These are phyloP conservation scores for Solanum medicagineum DNA, from an alignment of 257 asterid species.

Conservation along the genomic window DNA sequence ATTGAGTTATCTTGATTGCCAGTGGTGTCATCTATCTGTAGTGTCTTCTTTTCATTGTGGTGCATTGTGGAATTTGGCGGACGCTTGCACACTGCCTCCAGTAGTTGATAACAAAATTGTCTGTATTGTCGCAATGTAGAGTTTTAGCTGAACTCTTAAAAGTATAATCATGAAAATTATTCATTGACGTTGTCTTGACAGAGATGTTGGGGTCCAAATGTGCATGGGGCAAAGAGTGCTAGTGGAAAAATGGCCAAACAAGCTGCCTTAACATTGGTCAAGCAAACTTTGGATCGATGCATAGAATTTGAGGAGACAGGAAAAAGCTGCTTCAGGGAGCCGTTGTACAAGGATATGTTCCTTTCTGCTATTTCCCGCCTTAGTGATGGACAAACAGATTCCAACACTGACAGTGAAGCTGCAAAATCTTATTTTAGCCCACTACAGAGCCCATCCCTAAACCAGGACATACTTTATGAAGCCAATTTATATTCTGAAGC, in stretches of 20 bases:
- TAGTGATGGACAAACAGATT: slow-evolving; percentile 34
- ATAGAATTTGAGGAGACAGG: slow-evolving; percentile 58
- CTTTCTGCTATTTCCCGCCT: slow-evolving; percentile 51
- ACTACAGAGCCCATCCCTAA: slow-evolving; percentile 59
- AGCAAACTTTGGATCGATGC: slow-evolving; percentile 53
- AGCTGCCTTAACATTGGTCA: slow-evolving; percentile 75
- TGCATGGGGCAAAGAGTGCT: slow-evolving; percentile 66
- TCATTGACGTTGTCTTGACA: slow-evolving; percentile 9
- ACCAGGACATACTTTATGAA: slow-evolving; percentile 46
- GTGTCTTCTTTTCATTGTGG: background rate
- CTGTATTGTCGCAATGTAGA: background rate
- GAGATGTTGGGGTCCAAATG: slow-evolving; percentile 71
- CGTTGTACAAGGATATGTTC: slow-evolving; percentile 58
- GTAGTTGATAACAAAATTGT: background rate
- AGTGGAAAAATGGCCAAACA: slow-evolving; percentile 77
- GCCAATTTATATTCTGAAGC: slow-evolving; percentile 43
- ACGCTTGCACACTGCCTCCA: background rate
- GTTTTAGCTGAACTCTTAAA: background rate
- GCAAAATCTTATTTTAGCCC: slow-evolving; percentile 37
- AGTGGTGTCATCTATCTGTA: background rate
- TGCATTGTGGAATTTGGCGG: background rate
- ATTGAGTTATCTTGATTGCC: background rate
- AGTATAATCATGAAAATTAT: background rate
- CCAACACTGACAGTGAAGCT: slow-evolving; percentile 45
- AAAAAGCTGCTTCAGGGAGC: slow-evolving; percentile 75